Evolutionary conservation across 192 early-diverging fungal genomes (phyloP).

Genomic region (Linnemannia schmuckeri): DNA sequence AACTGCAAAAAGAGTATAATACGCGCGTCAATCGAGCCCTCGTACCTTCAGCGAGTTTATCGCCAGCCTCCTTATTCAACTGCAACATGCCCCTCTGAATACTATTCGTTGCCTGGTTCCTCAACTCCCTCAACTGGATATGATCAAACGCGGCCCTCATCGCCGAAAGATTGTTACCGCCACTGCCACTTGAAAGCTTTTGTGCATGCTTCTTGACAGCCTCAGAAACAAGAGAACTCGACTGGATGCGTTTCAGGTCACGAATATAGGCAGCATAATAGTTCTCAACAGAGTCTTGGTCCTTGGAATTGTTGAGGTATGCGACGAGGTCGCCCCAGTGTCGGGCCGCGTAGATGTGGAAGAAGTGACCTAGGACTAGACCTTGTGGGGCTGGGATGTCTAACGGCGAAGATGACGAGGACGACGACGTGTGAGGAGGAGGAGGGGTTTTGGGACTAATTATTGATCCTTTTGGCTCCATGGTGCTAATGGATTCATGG

Average conservation of each 20-base stretch:
- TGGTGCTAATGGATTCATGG: not conserved
- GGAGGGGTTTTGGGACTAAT: not conserved
- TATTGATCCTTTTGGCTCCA: not conserved
- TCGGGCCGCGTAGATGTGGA: not conserved
- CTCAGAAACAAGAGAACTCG: not conserved
- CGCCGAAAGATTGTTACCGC: not conserved
- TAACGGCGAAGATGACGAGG: not conserved
- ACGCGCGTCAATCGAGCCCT: not conserved
- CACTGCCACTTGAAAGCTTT: not conserved
- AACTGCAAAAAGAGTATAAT: not conserved
- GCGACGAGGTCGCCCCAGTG: not conserved
- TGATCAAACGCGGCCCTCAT: not conserved
- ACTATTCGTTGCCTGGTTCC: not conserved
- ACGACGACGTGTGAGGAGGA: not conserved
- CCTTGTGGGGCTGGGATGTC: not conserved
- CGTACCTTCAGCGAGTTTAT: not conserved
- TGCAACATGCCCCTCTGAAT: not conserved
- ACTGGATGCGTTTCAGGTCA: not conserved
- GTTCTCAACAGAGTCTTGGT: constrained; percentile 1
- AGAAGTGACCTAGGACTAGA: not conserved
- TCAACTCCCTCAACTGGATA: not conserved
- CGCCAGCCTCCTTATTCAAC: not conserved
- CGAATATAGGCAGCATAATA: not conserved
- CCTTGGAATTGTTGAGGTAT: not conserved
- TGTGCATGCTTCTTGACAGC: not conserved